Percentiles rank a stretch among this genome's conserved stretches.
phyloP scores from a whole-genome alignment of 2,329 filamentous ascomycete species.

The Hortaea werneckii region DNA sequence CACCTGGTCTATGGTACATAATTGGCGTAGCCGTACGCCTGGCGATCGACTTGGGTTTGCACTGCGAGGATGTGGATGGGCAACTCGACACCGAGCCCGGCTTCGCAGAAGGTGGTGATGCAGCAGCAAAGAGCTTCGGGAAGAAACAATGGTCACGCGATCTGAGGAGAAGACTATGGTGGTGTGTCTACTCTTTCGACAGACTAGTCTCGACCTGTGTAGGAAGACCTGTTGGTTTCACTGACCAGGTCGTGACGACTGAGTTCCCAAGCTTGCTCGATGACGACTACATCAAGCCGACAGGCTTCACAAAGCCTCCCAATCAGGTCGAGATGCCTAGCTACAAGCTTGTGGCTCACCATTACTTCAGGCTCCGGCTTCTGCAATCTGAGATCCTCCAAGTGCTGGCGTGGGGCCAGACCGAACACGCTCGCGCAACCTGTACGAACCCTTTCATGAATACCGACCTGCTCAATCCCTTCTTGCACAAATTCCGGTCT shows the following conservation, averaged over 20 bases:
- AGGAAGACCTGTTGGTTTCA: slow-evolving; percentile 83
- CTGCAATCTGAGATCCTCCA: slow-evolving; percentile 92
- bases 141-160: slow-evolving; percentile 78
- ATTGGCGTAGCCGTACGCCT: slow-evolving; percentile 85
- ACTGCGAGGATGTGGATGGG: slow-evolving; percentile 71
- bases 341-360: slow-evolving; percentile 83
- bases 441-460: slow-evolving; percentile 63
- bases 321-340: slow-evolving; percentile 48
- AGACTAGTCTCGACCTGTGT: slow-evolving; percentile 92
- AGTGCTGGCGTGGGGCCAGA: slow-evolving; percentile 85
- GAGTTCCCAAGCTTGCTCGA: slow-evolving; percentile 85
- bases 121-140: slow-evolving; percentile 31
- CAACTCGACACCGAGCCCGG: slow-evolving; percentile 36
- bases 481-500: slow-evolving; percentile 70
- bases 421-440: slow-evolving; percentile 64
- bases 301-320: slow-evolving; percentile 57
- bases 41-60: slow-evolving; percentile 81
- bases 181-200: slow-evolving; percentile 93
- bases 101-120: background rate
- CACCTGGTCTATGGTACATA: slow-evolving; percentile 94
- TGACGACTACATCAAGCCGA: slow-evolving; percentile 74
- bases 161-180: slow-evolving; percentile 79
- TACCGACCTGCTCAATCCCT: slow-evolving; percentile 71
- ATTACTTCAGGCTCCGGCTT: slow-evolving; percentile 81
- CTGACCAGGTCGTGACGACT: slow-evolving; percentile 92